These are phyloP conservation scores for Verruconis gallopava DNA, from an alignment of 2,329 filamentous ascomycete species.

Conservation along the genomic window DNA sequence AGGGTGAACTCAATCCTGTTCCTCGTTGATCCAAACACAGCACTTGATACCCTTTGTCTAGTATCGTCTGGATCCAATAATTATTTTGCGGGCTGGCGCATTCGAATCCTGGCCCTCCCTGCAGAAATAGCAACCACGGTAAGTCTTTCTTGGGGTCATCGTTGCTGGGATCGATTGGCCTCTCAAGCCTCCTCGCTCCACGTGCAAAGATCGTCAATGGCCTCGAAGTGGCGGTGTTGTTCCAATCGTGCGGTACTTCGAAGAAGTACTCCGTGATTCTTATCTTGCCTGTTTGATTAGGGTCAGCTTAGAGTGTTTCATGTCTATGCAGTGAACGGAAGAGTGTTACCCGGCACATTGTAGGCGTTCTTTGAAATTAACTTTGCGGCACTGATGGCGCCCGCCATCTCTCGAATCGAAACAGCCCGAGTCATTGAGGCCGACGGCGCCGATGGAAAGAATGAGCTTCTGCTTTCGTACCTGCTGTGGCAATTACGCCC, in stretches of 20 bases:
- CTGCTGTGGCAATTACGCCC: not conserved
- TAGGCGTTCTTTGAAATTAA: conserved; percentile 5
- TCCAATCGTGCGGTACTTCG: conserved; percentile 71
- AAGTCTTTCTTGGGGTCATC: conserved; percentile 35
- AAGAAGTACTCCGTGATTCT: conserved; percentile 74
- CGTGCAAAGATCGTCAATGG: conserved; percentile 67
- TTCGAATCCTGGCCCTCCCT: conserved; percentile 75
- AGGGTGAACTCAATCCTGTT: conserved; percentile 70
- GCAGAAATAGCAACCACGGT: conserved; percentile 57
- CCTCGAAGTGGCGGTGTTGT: conserved; percentile 40
- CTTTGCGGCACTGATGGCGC: conserved; percentile 4
- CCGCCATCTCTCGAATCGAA: conserved; percentile 4
- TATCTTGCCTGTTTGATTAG: conserved; percentile 48
- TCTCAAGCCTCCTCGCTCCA: conserved; percentile 43
- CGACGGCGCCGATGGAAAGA: not conserved
- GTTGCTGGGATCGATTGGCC: conserved; percentile 30
- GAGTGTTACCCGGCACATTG: conserved; percentile 7
- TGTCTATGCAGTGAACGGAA: not conserved
- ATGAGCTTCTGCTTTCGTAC: not conserved
- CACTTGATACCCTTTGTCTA: conserved; percentile 70
- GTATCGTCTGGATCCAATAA: conserved; percentile 53
- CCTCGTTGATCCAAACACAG: conserved; percentile 86
- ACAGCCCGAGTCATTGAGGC: not conserved
- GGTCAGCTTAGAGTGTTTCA: not conserved
- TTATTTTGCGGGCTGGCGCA: conserved; percentile 63